A percentile compares a stretch with the other conserved stretches of the same genome.
phyloP scores from a whole-genome alignment of 129 eudicot species.

The Saposhnikovia divaricata region DNA sequence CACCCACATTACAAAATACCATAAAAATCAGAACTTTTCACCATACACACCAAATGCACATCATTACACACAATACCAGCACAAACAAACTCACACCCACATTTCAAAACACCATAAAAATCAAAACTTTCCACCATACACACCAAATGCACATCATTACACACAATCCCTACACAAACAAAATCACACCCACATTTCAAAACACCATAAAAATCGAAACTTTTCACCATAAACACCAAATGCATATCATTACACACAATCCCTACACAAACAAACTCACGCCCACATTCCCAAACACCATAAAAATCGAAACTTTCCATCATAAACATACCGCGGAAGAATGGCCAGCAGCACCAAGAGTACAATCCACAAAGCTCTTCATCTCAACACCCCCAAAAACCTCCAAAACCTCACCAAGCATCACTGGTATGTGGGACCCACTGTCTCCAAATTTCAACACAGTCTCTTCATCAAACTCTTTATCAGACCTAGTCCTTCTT shows the following conservation, averaged over 20 bases:
- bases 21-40: neutral
- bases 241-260: neutral
- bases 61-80: neutral
- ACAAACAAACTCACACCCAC: neutral
- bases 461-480: conserved; percentile 63
- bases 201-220: neutral
- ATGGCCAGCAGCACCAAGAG: conserved; percentile 96
- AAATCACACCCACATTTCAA: neutral
- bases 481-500: conserved; percentile 80
- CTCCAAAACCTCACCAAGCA: conserved; percentile 87
- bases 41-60: neutral
- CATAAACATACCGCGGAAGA: conserved; percentile 51
- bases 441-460: conserved; percentile 47
- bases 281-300: neutral
- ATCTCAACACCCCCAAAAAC: conserved; percentile 52
- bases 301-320: neutral
- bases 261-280: neutral
- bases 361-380: conserved; percentile 73
- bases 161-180: neutral
- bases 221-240: neutral
- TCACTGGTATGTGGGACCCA: conserved; percentile 68
- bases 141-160: neutral
- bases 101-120: neutral
- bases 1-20: neutral
- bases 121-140: neutral